phyloP scores from a whole-genome alignment of 2,329 filamentous ascomycete genomes.

The Lojkania enalia region DNA sequence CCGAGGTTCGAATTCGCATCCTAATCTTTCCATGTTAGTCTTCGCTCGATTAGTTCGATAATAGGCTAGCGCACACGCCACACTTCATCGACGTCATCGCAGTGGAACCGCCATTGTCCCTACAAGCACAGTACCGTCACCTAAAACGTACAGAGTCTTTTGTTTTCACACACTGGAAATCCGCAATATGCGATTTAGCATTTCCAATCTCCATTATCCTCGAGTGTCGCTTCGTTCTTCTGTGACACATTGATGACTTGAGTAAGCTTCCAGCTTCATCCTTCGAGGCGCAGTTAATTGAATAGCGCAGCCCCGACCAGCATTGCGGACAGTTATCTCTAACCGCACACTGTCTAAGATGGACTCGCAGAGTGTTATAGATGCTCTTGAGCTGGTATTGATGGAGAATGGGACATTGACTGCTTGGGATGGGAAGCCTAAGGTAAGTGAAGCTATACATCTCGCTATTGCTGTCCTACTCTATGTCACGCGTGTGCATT shows the following conservation, averaged over 20 bases:
- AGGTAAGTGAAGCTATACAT: too few species aligned
- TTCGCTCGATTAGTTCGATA: too few species aligned
- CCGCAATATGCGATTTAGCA: not conserved
- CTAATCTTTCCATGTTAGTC: too few species aligned
- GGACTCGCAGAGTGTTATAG: slow-evolving; percentile 11
- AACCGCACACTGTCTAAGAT: slow-evolving; percentile 1
- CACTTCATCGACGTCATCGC: not conserved
- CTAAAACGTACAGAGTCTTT: not conserved
- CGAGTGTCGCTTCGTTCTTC: not conserved
- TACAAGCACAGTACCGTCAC: too few species aligned
- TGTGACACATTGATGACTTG: slow-evolving; percentile 7
- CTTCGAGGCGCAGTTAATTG: slow-evolving; percentile 7
- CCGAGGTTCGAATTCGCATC: too few species aligned
- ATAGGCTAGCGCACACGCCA: too few species aligned
- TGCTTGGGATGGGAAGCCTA: slow-evolving; percentile 16
- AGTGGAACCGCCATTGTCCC: not conserved
- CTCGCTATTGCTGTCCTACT: too few species aligned
- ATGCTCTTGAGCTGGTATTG: not conserved
- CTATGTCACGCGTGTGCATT: not conserved
- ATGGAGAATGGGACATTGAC: slow-evolving; percentile 5
- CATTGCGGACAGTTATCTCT: not conserved
- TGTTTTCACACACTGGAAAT: not conserved
- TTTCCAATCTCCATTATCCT: not conserved
- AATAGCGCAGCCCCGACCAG: not conserved
- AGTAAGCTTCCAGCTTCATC: slow-evolving; percentile 1